These are phyloP conservation scores for Backusella westeae DNA, from an alignment of 192 early-diverging fungal genomes.

Conservation along the genomic window DNA sequence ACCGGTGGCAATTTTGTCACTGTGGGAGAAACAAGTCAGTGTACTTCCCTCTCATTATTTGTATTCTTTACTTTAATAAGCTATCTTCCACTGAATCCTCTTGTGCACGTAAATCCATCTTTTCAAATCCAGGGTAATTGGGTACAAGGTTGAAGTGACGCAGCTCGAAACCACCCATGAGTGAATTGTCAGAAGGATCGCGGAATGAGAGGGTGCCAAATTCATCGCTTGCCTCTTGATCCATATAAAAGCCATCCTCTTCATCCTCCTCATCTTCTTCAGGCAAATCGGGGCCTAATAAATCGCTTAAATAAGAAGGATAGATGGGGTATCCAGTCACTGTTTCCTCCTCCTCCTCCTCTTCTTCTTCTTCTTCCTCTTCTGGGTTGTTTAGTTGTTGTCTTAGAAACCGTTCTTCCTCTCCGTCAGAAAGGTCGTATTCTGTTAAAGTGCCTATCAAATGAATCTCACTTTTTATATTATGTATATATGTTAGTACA, in stretches of 20 bases:
- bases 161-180: constrained; percentile 16
- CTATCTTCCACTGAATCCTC: constrained; percentile 1
- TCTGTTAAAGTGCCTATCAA: background rate
- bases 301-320: background rate
- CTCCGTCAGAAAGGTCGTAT: background rate
- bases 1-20: constrained; percentile 13
- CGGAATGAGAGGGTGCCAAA: constrained; percentile 14
- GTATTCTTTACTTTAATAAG: constrained; percentile 9
- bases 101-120: constrained; percentile 11
- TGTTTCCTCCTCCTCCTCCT: background rate
- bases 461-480: background rate
- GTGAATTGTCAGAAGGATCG: constrained; percentile 15
- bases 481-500: background rate
- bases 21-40: background rate
- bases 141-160: constrained; percentile 9
- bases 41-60: background rate
- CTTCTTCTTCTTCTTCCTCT: background rate
- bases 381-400: too few species aligned
- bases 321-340: background rate
- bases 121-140: background rate
- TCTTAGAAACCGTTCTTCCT: background rate
- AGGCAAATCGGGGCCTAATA: constrained; percentile 14
- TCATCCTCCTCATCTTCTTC: background rate
- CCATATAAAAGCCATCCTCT: background rate
- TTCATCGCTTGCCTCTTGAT: background rate